A percentile compares a stretch with the other conserved stretches of the same genome.
Conservation (phyloP, 106 monocot genomes). For the Chionographis japonica region DNA sequence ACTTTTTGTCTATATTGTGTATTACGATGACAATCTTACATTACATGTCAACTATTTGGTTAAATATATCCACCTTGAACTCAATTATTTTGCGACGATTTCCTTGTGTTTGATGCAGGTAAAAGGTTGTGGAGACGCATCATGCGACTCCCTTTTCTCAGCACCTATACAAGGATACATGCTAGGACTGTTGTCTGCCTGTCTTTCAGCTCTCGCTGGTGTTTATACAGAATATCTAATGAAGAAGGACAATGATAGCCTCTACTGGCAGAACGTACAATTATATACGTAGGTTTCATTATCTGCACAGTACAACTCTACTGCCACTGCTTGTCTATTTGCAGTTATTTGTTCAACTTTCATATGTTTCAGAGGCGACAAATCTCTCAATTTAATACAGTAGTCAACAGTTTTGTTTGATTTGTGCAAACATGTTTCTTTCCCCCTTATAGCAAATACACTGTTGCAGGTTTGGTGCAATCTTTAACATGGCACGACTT, state of each 20-base stretch:
- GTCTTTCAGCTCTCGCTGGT: slow-evolving; percentile 95
- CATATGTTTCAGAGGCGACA: neutral
- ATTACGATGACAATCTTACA: too few species aligned
- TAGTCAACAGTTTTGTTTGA: too few species aligned
- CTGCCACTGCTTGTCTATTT: neutral
- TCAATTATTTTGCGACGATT: neutral
- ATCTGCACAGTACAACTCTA: neutral
- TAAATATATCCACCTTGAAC: neutral
- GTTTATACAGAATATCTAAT: slow-evolving; percentile 94
- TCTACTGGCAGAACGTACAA: slow-evolving; percentile 96
- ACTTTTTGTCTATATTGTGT: too few species aligned
- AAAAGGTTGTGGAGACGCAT: slow-evolving; percentile 83
- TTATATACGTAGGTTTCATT: slow-evolving; percentile 68
- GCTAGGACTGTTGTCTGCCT: slow-evolving; percentile 87
- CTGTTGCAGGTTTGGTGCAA: slow-evolving; percentile 76
- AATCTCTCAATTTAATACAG: neutral
- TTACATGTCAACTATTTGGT: too few species aligned
- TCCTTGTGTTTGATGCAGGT: slow-evolving; percentile 38
- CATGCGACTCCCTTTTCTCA: slow-evolving; percentile 83
- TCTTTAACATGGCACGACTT: slow-evolving; percentile 90
- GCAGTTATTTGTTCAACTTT: neutral
- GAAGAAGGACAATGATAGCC: slow-evolving; percentile 97
- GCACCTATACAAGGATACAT: slow-evolving; percentile 85
- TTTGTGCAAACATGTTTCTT: neutral
- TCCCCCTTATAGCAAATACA: slow-evolving; percentile 3